Percentiles rank a stretch among this genome's conserved stretches.
These are phyloP conservation scores for Phytophthora gonapodyides DNA, from an alignment of 352 stramenopile genomes.

Conservation along the genomic window DNA sequence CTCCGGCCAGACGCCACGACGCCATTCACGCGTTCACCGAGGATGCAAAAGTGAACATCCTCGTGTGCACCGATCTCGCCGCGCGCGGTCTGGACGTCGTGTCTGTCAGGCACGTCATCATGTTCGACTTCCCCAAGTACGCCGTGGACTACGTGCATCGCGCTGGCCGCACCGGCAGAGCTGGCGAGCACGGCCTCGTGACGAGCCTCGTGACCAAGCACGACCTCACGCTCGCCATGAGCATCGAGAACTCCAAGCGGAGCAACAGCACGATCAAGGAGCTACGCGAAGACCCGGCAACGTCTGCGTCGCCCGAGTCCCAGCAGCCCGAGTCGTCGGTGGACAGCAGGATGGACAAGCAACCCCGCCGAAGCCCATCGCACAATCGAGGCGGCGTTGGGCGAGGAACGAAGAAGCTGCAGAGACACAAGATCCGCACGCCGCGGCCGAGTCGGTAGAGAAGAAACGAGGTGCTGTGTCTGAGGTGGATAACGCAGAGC, in stretches of 20 bases:
- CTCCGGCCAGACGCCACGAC: constrained; percentile 51
- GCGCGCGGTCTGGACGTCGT: constrained; percentile 93
- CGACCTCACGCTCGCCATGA: constrained; percentile 64
- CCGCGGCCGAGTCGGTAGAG: constrained; percentile 25
- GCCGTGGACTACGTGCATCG: constrained; percentile 95
- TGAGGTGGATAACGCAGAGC: background rate
- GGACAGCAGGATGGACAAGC: constrained; percentile 19
- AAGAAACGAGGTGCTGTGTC: background rate
- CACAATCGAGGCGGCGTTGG: constrained; percentile 30
- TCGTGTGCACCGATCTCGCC: constrained; percentile 94
- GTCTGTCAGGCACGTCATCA: constrained; percentile 90
- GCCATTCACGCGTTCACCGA: constrained; percentile 61
- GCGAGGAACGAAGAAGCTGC: constrained; percentile 62
- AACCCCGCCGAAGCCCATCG: constrained; percentile 8
- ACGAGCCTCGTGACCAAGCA: constrained; percentile 81
- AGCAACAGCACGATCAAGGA: constrained; percentile 62
- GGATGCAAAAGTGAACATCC: constrained; percentile 55
- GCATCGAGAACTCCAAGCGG: constrained; percentile 68
- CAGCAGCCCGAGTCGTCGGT: constrained; percentile 7
- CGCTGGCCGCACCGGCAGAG: constrained; percentile 69
- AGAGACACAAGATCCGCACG: constrained; percentile 59
- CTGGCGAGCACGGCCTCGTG: constrained; percentile 60
- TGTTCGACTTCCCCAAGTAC: constrained; percentile 93
- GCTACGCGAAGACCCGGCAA: constrained; percentile 35
- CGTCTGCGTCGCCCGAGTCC: background rate